Conservation (phyloP, 345 rosid genomes). For the Streptanthus diversifolius region DNA sequence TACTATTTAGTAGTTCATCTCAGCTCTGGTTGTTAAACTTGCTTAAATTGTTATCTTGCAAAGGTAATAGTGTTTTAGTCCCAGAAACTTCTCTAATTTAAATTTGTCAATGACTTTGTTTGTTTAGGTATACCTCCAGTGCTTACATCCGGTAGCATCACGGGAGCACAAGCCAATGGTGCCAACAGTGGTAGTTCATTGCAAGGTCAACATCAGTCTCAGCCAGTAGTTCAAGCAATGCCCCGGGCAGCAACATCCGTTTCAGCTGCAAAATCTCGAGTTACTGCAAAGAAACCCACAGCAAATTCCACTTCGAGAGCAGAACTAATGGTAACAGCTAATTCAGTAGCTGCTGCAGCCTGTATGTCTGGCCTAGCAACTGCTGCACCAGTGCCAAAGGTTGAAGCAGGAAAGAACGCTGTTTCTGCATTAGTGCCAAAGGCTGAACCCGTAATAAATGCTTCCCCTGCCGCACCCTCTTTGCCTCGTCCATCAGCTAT, state of each 20-base stretch:
- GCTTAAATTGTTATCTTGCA: conserved; percentile 6
- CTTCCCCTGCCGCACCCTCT: background rate
- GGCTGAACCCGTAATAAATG: background rate
- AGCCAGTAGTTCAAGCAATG: conserved; percentile 31
- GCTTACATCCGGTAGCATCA: conserved; percentile 30
- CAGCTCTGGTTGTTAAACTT: background rate
- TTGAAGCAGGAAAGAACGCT: conserved; percentile 27
- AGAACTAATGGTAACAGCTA: conserved; percentile 61
- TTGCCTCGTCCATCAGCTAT: conserved; percentile 13
- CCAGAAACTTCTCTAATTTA: background rate
- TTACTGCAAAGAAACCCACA: conserved; percentile 35
- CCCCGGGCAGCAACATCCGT: conserved; percentile 34
- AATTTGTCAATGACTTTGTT: conserved; percentile 7
- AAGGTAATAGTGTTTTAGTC: background rate
- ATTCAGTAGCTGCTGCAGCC: conserved; percentile 80
- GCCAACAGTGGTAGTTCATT: conserved; percentile 26
- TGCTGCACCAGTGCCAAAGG: conserved; percentile 21
- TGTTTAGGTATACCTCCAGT: conserved; percentile 40
- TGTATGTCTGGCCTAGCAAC: conserved; percentile 38
- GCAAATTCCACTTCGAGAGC: conserved; percentile 39
- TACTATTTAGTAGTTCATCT: background rate
- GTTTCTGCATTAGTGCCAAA: conserved; percentile 14
- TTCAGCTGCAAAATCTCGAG: conserved; percentile 45
- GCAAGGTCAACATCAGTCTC: conserved; percentile 47
- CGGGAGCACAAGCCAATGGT: conserved; percentile 38